Percentiles rank a stretch among this genome's conserved stretches.
phyloP scores from a whole-genome alignment of 331 rosid species.

The Acacia pycnantha region DNA sequence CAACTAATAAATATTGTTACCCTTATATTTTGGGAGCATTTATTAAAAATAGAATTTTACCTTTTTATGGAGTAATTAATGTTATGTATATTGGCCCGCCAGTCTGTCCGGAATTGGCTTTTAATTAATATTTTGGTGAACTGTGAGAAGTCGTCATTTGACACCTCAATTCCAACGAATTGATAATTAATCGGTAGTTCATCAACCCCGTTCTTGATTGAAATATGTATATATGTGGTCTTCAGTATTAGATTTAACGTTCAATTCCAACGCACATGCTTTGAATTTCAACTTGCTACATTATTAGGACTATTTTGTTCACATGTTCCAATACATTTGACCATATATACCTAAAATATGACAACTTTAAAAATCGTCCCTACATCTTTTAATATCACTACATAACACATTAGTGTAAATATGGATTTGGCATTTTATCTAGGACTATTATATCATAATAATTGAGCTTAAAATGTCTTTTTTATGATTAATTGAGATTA shows the following conservation, averaged over 20 bases:
- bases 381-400: background rate
- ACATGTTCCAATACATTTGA: background rate
- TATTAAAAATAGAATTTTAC: too few species aligned
- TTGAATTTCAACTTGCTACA: constrained; percentile 1
- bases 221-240: background rate
- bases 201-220: background rate
- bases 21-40: too few species aligned
- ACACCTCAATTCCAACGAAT: background rate
- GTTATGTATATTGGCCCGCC: too few species aligned
- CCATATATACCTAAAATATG: background rate
- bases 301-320: background rate
- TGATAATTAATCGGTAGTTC: background rate
- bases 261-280: background rate
- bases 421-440: background rate
- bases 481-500: too few species aligned
- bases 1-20: too few species aligned
- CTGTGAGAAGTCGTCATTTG: background rate
- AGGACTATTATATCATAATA: too few species aligned
- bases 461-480: too few species aligned
- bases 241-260: background rate
- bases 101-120: background rate
- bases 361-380: background rate
- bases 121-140: background rate
- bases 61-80: too few species aligned
- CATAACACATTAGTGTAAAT: background rate